Evolutionary conservation across 768 basidiomycete genomes (phyloP).

Genomic region (Lyophyllum shimeji): DNA sequence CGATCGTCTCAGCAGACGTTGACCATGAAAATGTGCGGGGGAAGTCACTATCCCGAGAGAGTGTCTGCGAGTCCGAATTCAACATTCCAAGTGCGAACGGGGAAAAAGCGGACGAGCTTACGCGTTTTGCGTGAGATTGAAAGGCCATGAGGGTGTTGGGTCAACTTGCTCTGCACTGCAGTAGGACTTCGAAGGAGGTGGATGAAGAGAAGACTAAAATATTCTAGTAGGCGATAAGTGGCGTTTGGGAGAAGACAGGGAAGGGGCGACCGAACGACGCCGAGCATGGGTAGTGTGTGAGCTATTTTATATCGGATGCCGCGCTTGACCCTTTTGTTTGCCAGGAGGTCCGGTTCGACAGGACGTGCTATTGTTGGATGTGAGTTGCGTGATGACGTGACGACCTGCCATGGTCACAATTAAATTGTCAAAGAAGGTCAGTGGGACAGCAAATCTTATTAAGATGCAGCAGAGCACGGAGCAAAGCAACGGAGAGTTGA

Average conservation of each 20-base stretch:
- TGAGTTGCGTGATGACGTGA: constrained; percentile 14
- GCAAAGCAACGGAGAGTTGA: background rate
- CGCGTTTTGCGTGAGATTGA: constrained; percentile 3
- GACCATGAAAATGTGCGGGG: constrained; percentile 31
- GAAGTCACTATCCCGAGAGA: constrained; percentile 25
- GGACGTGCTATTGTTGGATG: constrained; percentile 3
- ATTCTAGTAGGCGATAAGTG: background rate
- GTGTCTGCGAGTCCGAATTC: constrained; percentile 2
- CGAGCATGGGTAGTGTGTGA: background rate
- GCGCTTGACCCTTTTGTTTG: constrained; percentile 13
- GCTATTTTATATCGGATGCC: constrained; percentile 9
- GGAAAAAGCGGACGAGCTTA: background rate
- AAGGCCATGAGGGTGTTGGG: constrained; percentile 1
- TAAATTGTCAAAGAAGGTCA: constrained; percentile 4
- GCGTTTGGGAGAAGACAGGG: background rate
- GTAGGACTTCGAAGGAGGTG: background rate
- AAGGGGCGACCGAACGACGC: background rate
- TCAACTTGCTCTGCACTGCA: background rate
- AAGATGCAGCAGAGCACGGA: background rate
- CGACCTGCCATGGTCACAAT: constrained; percentile 13
- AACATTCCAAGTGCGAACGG: background rate
- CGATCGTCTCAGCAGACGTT: constrained; percentile 19
- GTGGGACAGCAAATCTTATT: constrained; percentile 4
- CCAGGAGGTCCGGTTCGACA: background rate
- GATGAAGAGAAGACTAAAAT: background rate